Evolutionary conservation across 345 rosid genomes (phyloP), one percentile per base, ranked within the genome.

Genomic region (Cardamine occulta): DNA sequence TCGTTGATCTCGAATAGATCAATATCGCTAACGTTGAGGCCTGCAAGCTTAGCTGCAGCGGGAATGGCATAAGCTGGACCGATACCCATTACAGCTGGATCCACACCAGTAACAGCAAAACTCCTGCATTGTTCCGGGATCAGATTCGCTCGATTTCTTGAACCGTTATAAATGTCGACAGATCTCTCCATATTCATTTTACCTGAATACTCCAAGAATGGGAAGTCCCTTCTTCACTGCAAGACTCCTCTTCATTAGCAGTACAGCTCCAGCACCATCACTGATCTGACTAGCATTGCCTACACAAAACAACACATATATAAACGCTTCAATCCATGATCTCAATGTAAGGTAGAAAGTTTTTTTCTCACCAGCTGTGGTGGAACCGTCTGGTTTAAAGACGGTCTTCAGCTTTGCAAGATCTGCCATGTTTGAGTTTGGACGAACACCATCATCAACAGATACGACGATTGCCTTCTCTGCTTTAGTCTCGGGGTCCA

Each of bases 261-360:
- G 87, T 75, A 95, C 99, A 1, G 97, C 99, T 74, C 87, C 99
- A 26, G 97, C 99, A 37, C 97, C 99, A 81, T 95, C 99, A 79
- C 97, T 95, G 63, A 91, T 84, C 82, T 95, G 99, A 84, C 99
- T 95, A 77, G 99, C 84, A 83, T 90, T 95, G 31, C 99, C 99
- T 90, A 79, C 32, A 54, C 65, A 49, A 37, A 1, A 21, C 34
- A 70, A 19, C 72, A 62, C 19, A 26, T 12, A 47, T 23, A 77
- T 18, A 34, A 51, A 40, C 2, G 5, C 29, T 56, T 63, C 6
- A 47, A 59, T 28, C 28, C 39, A 66, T 51, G 10, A 59, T 51
- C 65, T 17, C 59, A 64, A 5, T 11, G 44, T 24, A 52, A 68
- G 5, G 28, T 73, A n/a, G 78, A 11, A 39, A 29, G 13, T 63